phyloP scores from a whole-genome alignment of 129 eudicot species.

The Artemisia argyi region DNA sequence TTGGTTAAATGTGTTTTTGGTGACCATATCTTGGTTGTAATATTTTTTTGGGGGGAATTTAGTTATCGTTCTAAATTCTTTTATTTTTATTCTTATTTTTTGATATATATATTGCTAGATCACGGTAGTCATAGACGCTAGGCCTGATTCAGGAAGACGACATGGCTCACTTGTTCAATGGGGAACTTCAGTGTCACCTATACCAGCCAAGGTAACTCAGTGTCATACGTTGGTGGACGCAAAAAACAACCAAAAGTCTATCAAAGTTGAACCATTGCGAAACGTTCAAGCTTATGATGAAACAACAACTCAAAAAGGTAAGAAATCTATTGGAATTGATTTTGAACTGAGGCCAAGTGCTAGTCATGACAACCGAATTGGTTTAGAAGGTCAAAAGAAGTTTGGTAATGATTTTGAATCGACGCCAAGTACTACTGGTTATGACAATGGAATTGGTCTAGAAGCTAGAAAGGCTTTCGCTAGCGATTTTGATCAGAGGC shows the following conservation, averaged over 20 bases:
- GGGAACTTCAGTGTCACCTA: not conserved
- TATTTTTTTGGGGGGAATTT: no score
- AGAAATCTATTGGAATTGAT: not conserved
- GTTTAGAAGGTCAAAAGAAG: not conserved
- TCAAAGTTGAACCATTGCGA: not conserved
- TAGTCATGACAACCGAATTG: no score
- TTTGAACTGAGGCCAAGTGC: no score
- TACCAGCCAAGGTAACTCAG: not conserved
- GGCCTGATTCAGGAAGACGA: not conserved
- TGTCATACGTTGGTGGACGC: not conserved
- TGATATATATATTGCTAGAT: no score
- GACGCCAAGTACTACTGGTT: not conserved
- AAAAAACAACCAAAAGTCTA: not conserved
- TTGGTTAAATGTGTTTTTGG: no score
- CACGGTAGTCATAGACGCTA: not conserved
- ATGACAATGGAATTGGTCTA: not conserved
- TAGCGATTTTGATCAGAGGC: not conserved
- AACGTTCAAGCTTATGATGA: not conserved
- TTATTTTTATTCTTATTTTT: no score
- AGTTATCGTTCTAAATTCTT: no score
- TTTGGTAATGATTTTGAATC: not conserved
- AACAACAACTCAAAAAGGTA: not conserved
- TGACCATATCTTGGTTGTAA: no score
- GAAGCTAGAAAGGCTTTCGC: not conserved
- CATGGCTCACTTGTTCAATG: not conserved